Evolutionary conservation across 352 stramenopile genomes (phyloP).

Genomic region (Globisporangium nodosum): DNA sequence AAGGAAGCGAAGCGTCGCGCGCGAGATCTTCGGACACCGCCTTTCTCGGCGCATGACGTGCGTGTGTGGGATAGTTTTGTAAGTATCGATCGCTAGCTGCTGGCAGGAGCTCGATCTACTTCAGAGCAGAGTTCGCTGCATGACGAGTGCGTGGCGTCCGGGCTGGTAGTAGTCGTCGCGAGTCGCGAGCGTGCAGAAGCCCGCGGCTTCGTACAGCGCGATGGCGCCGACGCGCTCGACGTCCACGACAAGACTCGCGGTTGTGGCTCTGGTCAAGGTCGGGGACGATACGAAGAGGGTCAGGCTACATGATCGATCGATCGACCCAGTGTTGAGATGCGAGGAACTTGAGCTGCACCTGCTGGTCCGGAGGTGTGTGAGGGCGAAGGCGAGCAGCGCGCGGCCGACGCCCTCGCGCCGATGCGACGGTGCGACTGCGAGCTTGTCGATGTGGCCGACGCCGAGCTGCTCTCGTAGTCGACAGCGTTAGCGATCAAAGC

Average conservation of each 20-base stretch:
- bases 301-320: background rate
- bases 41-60: background rate
- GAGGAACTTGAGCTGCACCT: constrained; percentile 13
- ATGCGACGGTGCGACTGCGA: constrained; percentile 29
- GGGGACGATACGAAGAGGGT: background rate
- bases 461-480: constrained; percentile 15
- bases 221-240: constrained; percentile 27
- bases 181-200: constrained; percentile 20
- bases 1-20: background rate
- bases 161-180: constrained; percentile 39
- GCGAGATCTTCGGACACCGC: background rate
- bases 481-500: background rate
- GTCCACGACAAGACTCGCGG: constrained; percentile 25
- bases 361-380: constrained; percentile 21
- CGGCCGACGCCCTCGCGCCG: constrained; percentile 28
- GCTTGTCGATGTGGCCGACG: constrained; percentile 34
- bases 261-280: constrained; percentile 3
- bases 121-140: constrained; percentile 16
- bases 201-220: constrained; percentile 34
- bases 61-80: too few relatives aligned
- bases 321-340: background rate
- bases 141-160: constrained; percentile 31
- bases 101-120: too few relatives aligned
- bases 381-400: constrained; percentile 24
- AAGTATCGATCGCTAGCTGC: too few relatives aligned